Base-by-base conservation (phyloP, 2,329 filamentous ascomycete genomes). In the Fusarium scirpi region DNA sequence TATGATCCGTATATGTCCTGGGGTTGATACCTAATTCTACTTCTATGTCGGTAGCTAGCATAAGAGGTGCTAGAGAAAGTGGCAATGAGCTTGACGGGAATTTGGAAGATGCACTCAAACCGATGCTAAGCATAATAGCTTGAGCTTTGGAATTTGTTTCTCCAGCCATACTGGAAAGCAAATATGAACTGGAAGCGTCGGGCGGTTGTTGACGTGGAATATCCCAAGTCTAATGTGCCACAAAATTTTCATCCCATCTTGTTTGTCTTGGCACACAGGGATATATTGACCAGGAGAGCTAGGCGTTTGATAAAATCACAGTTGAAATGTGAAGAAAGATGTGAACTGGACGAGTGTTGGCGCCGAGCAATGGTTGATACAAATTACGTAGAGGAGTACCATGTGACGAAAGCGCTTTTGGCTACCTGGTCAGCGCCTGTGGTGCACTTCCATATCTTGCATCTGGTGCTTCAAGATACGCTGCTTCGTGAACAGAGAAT, bases 371-470 rank as follows among this genome's bases (percentile, higher is more conserved):
- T 15, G 38, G 30, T 29, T 30, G 29, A 61, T 41, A 38, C 40
- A 38, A 40, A 51, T 49, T 55, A 47, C 30, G 24, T 22, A 49
- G 18, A 53, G 18, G 38, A 46, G 25, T 20, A 40, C 9, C n/a
- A 40, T 38, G 20, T 43, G 16, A 46, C 40, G 51, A 32, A 40
- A 54, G 18, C 49, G n/a, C 53, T 25, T 47, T 41, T 59, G 22
- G 24, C 20, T 64, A 45, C 46, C 52, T n/a, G 58, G 47, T 51
- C 12, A 55, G 51, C 63, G 63, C 54, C 61, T 63, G 34, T 27
- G 49, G 22, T 27, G 38, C 20, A n/a, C 40, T 41, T 55, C 32
- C 30, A 11, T 25, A 29, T 62, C 40, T 63, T 29, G 46, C n/a
- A 30, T 40, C 18, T 27, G 27, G 27, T 12, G 25, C 30, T 30